A percentile compares a stretch with the other conserved stretches of the same genome.
Conservation (phyloP, 306 rosid genomes). For the Delonix regia region DNA sequence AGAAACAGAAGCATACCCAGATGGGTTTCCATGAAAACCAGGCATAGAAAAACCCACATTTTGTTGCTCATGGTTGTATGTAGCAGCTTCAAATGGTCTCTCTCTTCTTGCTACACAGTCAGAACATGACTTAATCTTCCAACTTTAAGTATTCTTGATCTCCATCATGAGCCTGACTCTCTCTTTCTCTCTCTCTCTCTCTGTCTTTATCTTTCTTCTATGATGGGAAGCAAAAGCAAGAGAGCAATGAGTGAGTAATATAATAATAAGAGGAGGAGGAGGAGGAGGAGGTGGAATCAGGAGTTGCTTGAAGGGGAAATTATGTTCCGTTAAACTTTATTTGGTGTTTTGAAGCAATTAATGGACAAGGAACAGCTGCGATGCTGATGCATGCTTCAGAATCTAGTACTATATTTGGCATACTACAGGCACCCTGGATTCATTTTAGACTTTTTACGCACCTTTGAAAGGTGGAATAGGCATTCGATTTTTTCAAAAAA, state of each 20-base stretch:
- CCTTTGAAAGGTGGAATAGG: constrained; percentile 36
- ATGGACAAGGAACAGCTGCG: constrained; percentile 36
- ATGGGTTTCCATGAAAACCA: constrained; percentile 49
- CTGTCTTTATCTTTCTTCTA: neutral
- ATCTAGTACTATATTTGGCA: constrained; percentile 53
- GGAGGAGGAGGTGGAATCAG: constrained; percentile 48
- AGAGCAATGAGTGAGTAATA: neutral
- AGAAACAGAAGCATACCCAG: constrained; percentile 57
- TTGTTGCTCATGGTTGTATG: constrained; percentile 43
- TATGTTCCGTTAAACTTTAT: constrained; percentile 47
- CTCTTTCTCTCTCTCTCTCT: constrained; percentile 3
- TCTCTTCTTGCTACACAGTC: neutral
- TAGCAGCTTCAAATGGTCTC: constrained; percentile 16
- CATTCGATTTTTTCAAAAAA: too few relatives aligned
- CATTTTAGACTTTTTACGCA: constrained; percentile 38
- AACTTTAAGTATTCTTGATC: neutral
- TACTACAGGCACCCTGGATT: constrained; percentile 35
- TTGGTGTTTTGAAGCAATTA: neutral
- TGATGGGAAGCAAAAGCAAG: neutral
- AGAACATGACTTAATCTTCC: constrained; percentile 13
- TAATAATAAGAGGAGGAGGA: neutral
- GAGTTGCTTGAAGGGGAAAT: constrained; percentile 67
- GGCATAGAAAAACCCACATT: constrained; percentile 48
- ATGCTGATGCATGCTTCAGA: constrained; percentile 51
- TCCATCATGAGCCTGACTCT: neutral